Evolutionary conservation across 1,284 basidiomycete species (phyloP), one percentile per base, ranked within the genome.

Genomic region (Rhizopogon parksii): DNA sequence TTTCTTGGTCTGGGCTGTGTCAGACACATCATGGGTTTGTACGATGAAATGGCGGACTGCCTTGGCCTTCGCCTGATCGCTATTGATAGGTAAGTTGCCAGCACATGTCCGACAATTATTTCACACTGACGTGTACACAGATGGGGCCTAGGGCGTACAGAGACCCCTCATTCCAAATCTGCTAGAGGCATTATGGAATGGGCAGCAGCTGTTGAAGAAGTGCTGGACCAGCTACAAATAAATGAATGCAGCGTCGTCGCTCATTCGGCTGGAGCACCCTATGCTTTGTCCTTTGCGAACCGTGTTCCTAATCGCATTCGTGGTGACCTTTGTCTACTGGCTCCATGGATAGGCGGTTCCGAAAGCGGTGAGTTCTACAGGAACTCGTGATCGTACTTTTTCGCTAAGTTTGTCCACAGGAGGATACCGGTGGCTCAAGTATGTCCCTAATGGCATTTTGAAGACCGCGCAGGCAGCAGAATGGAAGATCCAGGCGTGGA

Each of bases 381-480:
- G 24, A n/a, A 30, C 43, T 24, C 47, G 11, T 15, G 43, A 4
- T 47, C 19, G n/a, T 47, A 5, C 11, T 45, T 43, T 46, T n/a
- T 38, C 43, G n/a, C 53, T 64, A 30, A 59, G 42, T 47, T 35
- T 15, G 46, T 55, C n/a, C 46, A 19, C 57, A 85, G 82, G 78
- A 61, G 87, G 88, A 15, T 98, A 96, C 71, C 94, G 90, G 64
- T 97, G 94, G 93, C 76, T 99, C 53, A 95, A 94, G 66, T 98
- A 95, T 65, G 87, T 99, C 1, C 95, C 95, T 0, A 93, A 91
- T 55, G 85, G 89, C 17, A 80, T 99, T 38, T 78, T 99, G 60
- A 93, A 90, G 72, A 95, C 93, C 0, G 95, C 95, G 0, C 93
- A 96, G 63, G 91, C 92, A 3, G 95, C 95, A 0, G 95, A 99